Percentiles rank a stretch among this genome's conserved stretches.
Evolutionary conservation across 1,139 yeast species (phyloP).

Genomic region (Trichomonascaceae sp.): DNA sequence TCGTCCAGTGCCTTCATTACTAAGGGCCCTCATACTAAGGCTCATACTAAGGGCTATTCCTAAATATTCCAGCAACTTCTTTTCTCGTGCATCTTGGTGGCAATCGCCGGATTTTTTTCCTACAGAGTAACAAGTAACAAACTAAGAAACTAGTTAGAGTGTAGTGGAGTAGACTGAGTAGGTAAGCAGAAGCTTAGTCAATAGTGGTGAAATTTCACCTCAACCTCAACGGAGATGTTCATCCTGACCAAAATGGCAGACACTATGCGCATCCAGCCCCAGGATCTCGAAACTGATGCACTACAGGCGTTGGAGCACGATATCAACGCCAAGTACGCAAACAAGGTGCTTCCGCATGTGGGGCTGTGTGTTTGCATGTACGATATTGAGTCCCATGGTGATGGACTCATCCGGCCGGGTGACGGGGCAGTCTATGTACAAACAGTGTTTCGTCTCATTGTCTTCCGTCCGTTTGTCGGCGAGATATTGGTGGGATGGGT

Average conservation of each 20-base stretch:
- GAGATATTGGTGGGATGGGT: slow-evolving; percentile 94
- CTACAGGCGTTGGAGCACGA: slow-evolving; percentile 65
- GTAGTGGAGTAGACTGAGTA: too few species aligned
- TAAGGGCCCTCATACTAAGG: too few species aligned
- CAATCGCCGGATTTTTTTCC: too few species aligned
- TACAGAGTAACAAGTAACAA: too few species aligned
- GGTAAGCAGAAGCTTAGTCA: too few species aligned
- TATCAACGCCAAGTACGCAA: slow-evolving; percentile 71
- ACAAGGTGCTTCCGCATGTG: slow-evolving; percentile 59
- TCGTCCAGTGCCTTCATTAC: too few species aligned
- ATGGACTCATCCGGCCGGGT: slow-evolving; percentile 88
- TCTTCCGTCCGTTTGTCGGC: slow-evolving; percentile 90
- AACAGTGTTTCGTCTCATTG: slow-evolving; percentile 54
- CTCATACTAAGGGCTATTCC: too few species aligned
- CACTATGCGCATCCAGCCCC: slow-evolving; percentile 79
- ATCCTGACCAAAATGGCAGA: slow-evolving; percentile 69
- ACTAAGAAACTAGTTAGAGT: too few species aligned
- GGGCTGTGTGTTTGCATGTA: slow-evolving; percentile 79
- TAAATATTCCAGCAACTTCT: too few species aligned
- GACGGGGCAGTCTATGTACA: slow-evolving; percentile 84
- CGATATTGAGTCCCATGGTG: slow-evolving; percentile 69
- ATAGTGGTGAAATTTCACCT: neutral
- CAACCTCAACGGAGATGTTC: slow-evolving; percentile 67
- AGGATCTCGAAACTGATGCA: slow-evolving; percentile 59
- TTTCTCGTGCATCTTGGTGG: too few species aligned